Conservation (phyloP, 2,329 filamentous ascomycete genomes). For the Verticillium nonalfalfae region DNA sequence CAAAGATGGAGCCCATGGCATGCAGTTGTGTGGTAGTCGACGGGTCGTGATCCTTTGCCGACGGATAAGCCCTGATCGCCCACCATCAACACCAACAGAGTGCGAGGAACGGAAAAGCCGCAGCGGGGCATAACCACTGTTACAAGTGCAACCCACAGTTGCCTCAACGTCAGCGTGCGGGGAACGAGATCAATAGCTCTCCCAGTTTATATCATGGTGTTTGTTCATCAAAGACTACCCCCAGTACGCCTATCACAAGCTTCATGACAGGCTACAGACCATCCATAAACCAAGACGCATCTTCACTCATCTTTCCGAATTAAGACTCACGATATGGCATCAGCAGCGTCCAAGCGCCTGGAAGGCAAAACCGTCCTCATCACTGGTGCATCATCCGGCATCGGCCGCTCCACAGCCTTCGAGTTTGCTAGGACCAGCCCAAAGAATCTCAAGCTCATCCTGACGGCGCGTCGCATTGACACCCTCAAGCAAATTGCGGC, state of each 20-base stretch:
- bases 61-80: neutral
- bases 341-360: slow-evolving; percentile 74
- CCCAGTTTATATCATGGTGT: neutral
- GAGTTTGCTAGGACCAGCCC: slow-evolving; percentile 88
- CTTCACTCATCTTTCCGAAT: slow-evolving; percentile 1
- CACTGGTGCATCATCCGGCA: slow-evolving; percentile 92
- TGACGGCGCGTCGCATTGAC: slow-evolving; percentile 85
- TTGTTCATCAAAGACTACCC: neutral
- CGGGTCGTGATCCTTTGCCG: neutral
- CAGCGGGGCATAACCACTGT: neutral
- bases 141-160: neutral
- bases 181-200: neutral
- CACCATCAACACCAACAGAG: neutral
- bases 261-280: neutral
- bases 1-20: neutral
- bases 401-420: slow-evolving; percentile 77
- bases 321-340: slow-evolving; percentile 27
- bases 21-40: neutral
- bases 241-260: neutral
- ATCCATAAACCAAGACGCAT: neutral
- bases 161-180: neutral
- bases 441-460: slow-evolving; percentile 70
- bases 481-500: slow-evolving; percentile 67
- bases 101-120: neutral
- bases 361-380: slow-evolving; percentile 88